phyloP scores from a whole-genome alignment of 345 rosid species.

The Linum tenue region DNA sequence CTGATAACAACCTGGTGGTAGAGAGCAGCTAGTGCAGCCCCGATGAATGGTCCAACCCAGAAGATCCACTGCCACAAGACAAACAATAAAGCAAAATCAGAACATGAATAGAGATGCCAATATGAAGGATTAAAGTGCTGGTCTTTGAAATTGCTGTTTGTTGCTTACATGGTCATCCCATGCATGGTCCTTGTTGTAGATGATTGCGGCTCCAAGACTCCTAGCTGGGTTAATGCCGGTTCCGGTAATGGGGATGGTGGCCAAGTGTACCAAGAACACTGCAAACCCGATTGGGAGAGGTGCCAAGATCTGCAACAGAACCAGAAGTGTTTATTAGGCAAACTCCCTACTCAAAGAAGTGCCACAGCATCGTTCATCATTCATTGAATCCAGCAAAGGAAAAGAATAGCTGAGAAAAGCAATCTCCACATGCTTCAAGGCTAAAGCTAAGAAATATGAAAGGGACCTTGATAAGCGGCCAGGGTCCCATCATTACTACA shows the following conservation, averaged over 20 bases:
- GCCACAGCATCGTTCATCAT: background rate
- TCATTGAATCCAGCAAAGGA: background rate
- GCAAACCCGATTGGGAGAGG: slow-evolving; percentile 45
- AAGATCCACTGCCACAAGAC: slow-evolving; percentile 20
- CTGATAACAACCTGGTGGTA: slow-evolving; percentile 25
- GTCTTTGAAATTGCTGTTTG: background rate
- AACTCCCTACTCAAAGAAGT: no score
- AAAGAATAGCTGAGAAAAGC: background rate
- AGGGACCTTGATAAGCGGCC: background rate
- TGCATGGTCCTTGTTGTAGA: slow-evolving; percentile 32
- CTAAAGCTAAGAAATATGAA: background rate
- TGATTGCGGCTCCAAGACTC: slow-evolving; percentile 44
- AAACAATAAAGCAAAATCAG: background rate
- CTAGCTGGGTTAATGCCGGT: slow-evolving; percentile 41
- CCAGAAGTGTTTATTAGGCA: no score
- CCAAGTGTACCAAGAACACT: slow-evolving; percentile 41
- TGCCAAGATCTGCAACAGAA: slow-evolving; percentile 17
- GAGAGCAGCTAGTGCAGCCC: slow-evolving; percentile 27
- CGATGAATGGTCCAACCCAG: slow-evolving; percentile 28
- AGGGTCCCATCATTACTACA: background rate
- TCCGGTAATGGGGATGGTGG: slow-evolving; percentile 35
- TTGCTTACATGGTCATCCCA: slow-evolving; percentile 36
- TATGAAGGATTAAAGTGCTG: background rate
- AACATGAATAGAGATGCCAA: background rate
- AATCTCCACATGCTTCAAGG: background rate